These are phyloP conservation scores for Entomortierella lignicola DNA, from an alignment of 192 early-diverging fungal species.

Conservation along the genomic window DNA sequence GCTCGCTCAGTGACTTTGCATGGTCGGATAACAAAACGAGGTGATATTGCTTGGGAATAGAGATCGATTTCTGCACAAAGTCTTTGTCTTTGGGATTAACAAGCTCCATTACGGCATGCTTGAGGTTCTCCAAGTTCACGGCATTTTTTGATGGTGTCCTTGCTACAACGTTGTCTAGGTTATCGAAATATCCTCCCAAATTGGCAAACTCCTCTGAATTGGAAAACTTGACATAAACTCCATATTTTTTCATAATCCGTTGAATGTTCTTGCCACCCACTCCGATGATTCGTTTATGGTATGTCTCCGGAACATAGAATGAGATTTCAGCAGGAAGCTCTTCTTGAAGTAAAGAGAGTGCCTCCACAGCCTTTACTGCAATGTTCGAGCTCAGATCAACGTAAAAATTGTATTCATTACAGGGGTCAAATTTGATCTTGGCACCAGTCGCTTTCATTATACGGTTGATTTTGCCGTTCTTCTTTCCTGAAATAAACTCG, in stretches of 20 bases:
- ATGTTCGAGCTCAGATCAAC: slow-evolving; percentile 71
- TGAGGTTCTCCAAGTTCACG: slow-evolving; percentile 69
- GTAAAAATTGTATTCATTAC: slow-evolving; percentile 78
- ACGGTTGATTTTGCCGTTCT: slow-evolving; percentile 88
- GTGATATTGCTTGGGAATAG: slow-evolving; percentile 52
- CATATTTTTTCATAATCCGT: slow-evolving; percentile 86
- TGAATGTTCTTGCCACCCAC: slow-evolving; percentile 88
- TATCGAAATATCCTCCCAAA: slow-evolving; percentile 82
- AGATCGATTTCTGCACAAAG: slow-evolving; percentile 51
- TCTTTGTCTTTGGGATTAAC: slow-evolving; percentile 60
- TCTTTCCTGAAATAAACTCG: slow-evolving; percentile 88
- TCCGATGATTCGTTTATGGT: slow-evolving; percentile 86
- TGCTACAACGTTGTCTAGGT: slow-evolving; percentile 86
- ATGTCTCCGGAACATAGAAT: slow-evolving; percentile 81
- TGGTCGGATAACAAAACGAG: slow-evolving; percentile 38
- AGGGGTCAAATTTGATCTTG: slow-evolving; percentile 70
- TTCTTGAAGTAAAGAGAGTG: slow-evolving; percentile 72
- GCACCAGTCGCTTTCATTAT: slow-evolving; percentile 76
- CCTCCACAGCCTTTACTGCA: slow-evolving; percentile 67
- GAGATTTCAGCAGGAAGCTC: slow-evolving; percentile 85
- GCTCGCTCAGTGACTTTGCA: slow-evolving; percentile 53
- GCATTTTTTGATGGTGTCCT: slow-evolving; percentile 83
- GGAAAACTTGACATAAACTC: slow-evolving; percentile 86
- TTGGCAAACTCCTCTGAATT: slow-evolving; percentile 78
- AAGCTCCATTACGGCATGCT: slow-evolving; percentile 74